Conservation (phyloP, 1,284 basidiomycete species). For the Quambalaria eucalypti region DNA sequence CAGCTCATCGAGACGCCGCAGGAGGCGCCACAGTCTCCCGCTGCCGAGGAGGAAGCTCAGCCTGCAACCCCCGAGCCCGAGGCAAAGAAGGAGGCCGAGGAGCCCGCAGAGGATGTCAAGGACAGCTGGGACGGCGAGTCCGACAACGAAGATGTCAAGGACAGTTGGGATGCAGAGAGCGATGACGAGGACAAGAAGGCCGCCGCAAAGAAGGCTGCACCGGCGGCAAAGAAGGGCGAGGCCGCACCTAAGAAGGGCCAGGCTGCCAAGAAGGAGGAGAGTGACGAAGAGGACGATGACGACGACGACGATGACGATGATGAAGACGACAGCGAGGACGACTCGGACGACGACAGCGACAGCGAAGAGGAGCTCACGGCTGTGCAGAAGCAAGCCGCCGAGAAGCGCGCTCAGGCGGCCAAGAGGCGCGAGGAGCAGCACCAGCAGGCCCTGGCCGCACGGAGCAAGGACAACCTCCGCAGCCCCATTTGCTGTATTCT, state of each 20-base stretch:
- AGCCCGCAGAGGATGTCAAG: conserved; percentile 43
- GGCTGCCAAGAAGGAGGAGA: conserved; percentile 8
- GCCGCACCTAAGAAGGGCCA: conserved; percentile 8
- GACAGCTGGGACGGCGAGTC: conserved; percentile 49
- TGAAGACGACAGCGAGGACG: conserved; percentile 53
- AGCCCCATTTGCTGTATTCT: conserved; percentile 98
- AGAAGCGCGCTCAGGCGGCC: conserved; percentile 74
- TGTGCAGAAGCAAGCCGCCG: conserved; percentile 57
- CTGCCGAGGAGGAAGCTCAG: conserved; percentile 20
- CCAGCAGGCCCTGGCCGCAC: conserved; percentile 74
- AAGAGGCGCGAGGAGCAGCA: conserved; percentile 70
- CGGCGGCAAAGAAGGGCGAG: conserved; percentile 15
- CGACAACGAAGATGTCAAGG: conserved; percentile 56
- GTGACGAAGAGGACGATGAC: conserved; percentile 49
- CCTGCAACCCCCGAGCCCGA: conserved; percentile 8
- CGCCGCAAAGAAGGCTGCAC: conserved; percentile 9
- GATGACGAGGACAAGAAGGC: conserved; percentile 52
- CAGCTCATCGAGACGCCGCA: conserved; percentile 2
- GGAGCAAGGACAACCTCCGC: conserved; percentile 81
- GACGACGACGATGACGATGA: conserved; percentile 50
- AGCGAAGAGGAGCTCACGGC: conserved; percentile 46
- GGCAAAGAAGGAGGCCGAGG: conserved; percentile 35
- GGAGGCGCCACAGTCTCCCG: no score
- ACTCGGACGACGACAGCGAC: conserved; percentile 51
- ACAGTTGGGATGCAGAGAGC: conserved; percentile 81